Conservation (phyloP, 2,329 filamentous ascomycete genomes). For the Zymoseptoria crescenta region DNA sequence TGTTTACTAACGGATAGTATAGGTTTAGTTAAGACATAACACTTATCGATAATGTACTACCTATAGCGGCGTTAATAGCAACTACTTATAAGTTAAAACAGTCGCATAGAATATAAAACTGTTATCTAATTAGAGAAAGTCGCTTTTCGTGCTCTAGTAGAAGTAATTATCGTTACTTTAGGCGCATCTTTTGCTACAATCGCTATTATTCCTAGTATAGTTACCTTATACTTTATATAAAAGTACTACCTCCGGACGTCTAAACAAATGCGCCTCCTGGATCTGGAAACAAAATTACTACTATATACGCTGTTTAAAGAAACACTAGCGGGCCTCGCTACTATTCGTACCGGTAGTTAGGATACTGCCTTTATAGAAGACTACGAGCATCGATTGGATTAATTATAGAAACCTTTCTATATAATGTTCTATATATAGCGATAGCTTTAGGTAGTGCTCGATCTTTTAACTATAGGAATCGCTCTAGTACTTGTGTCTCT, state of each 20-base stretch:
- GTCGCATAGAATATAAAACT: background rate
- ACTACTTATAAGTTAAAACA: background rate
- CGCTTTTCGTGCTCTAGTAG: background rate
- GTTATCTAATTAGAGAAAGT: background rate
- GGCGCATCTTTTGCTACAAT: background rate
- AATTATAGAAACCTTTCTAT: conserved; percentile 39
- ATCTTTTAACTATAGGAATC: conserved; percentile 19
- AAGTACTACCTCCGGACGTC: conserved; percentile 42
- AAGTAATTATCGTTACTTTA: background rate
- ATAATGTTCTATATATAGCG: conserved; percentile 38
- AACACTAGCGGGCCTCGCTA: conserved; percentile 41
- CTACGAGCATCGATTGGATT: conserved; percentile 33
- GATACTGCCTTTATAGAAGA: conserved; percentile 31
- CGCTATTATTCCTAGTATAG: conserved; percentile 28
- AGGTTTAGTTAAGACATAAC: conserved; percentile 40
- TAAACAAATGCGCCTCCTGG: conserved; percentile 44
- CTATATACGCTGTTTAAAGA: conserved; percentile 48
- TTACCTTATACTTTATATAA: conserved; percentile 35
- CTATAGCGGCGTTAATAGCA: background rate
- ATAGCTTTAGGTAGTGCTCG: conserved; percentile 38
- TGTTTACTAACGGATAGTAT: background rate
- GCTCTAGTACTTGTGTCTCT: conserved; percentile 2
- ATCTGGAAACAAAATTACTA: conserved; percentile 45
- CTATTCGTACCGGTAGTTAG: conserved; percentile 47
- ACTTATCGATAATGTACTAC: conserved; percentile 39